Percentiles rank a stretch among this genome's conserved stretches.
These are phyloP conservation scores for Phytophthora syringae DNA, from an alignment of 352 stramenopile species.

Conservation along the genomic window DNA sequence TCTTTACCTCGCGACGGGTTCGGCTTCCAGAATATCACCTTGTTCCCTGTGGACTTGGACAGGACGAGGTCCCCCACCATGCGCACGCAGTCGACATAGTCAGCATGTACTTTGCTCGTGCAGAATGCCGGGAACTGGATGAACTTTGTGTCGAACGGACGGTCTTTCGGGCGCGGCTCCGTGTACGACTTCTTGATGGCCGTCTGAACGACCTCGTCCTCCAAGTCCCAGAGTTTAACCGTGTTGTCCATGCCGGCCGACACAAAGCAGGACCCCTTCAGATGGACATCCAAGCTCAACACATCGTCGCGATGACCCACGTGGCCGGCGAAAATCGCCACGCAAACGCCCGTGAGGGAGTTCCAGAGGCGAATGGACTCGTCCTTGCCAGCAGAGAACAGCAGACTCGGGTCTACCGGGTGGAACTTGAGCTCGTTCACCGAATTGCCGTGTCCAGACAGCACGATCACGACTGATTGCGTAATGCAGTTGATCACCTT, in stretches of 20 bases:
- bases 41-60: conserved; percentile 88
- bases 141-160: conserved; percentile 85
- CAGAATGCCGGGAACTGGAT: conserved; percentile 93
- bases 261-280: conserved; percentile 90
- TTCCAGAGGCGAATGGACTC: conserved; percentile 95
- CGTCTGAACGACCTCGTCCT: conserved; percentile 70
- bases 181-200: conserved; percentile 84
- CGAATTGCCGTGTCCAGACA: conserved; percentile 91
- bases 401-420: conserved; percentile 87
- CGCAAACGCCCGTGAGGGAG: conserved; percentile 80
- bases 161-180: conserved; percentile 58
- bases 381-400: conserved; percentile 93
- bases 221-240: conserved; percentile 94
- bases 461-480: conserved; percentile 76
- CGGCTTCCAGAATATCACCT: conserved; percentile 93
- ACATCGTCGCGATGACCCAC: conserved; percentile 92
- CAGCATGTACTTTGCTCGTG: conserved; percentile 91
- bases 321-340: conserved; percentile 94
- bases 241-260: conserved; percentile 93
- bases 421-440: conserved; percentile 94
- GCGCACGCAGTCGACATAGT: conserved; percentile 92
- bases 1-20: conserved; percentile 83
- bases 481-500: conserved; percentile 87
- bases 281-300: conserved; percentile 89
- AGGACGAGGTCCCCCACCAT: conserved; percentile 81